phyloP scores from a whole-genome alignment of 2,329 filamentous ascomycete genomes.

The Thelonectria blattea region DNA sequence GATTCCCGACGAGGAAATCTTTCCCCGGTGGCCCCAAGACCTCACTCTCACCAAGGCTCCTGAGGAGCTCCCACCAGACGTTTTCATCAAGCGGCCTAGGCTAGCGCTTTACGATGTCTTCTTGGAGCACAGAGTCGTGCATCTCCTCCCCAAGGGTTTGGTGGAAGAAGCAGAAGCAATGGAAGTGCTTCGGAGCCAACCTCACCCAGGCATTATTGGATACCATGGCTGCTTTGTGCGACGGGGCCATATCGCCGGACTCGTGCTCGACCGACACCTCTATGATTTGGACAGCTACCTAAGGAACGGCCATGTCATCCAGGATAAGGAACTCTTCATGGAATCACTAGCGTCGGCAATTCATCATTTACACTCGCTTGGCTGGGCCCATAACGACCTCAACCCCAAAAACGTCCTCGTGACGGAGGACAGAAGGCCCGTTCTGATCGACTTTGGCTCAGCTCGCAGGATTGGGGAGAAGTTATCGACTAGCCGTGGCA shows the following conservation, averaged over 20 bases:
- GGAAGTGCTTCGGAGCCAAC: constrained; percentile 26
- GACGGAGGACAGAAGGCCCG: constrained; percentile 14
- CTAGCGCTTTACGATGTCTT: constrained; percentile 24
- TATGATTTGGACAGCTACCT: constrained; percentile 25
- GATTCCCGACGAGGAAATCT: constrained; percentile 15
- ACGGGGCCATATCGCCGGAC: constrained; percentile 32
- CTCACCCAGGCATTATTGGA: constrained; percentile 38
- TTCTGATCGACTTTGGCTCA: constrained; percentile 23
- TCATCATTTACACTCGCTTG: constrained; percentile 22
- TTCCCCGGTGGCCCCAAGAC: constrained; percentile 18
- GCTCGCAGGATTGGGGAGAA: constrained; percentile 20
- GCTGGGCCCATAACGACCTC: constrained; percentile 26
- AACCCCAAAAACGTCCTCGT: constrained; percentile 25
- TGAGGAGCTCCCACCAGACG: constrained; percentile 5
- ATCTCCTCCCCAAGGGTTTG: constrained; percentile 18
- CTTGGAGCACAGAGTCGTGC: constrained; percentile 16
- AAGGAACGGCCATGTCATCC: constrained; percentile 9
- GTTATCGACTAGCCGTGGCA: constrained; percentile 20
- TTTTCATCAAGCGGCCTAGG: constrained; percentile 21
- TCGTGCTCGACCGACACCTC: constrained; percentile 33
- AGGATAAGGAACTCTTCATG: constrained; percentile 15
- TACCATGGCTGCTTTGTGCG: constrained; percentile 39
- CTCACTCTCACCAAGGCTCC: constrained; percentile 14
- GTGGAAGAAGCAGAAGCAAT: constrained; percentile 29
- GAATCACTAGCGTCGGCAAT: constrained; percentile 18